Percentiles rank a stretch among this genome's conserved stretches.
phyloP scores from a whole-genome alignment of 495 filamentous ascomycete species.

The Xylaria nigripes region DNA sequence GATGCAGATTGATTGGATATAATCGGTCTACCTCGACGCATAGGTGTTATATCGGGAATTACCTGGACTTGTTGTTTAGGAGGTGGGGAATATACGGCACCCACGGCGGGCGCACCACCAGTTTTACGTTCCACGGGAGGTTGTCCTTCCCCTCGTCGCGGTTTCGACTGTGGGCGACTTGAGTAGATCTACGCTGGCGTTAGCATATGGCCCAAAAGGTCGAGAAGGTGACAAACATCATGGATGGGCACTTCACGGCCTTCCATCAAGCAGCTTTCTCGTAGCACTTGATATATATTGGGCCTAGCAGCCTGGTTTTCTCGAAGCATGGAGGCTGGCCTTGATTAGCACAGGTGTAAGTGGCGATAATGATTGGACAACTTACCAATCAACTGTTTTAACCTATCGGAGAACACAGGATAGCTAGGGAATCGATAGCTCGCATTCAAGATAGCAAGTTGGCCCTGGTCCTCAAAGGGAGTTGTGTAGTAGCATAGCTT shows the following conservation, averaged over 20 bases:
- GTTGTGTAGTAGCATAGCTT: conserved; percentile 99
- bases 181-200: conserved; percentile 65
- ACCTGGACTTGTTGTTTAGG: conserved; percentile 57
- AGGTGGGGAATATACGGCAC: conserved; percentile 63
- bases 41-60: conserved; percentile 87
- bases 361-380: conserved; percentile 2
- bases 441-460: conserved; percentile 96
- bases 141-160: conserved; percentile 17
- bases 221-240: conserved; percentile 55
- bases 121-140: conserved; percentile 22
- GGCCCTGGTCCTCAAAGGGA: conserved; percentile 93
- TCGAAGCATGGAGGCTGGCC: conserved; percentile 75
- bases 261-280: conserved; percentile 81
- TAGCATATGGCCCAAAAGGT: conserved; percentile 1
- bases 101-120: conserved; percentile 48
- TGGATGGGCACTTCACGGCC: conserved; percentile 81
- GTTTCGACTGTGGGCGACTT: conserved; percentile 44
- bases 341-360: conserved; percentile 26
- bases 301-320: conserved; percentile 76
- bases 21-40: conserved; percentile 80
- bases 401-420: conserved; percentile 77
- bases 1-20: conserved; percentile 36
- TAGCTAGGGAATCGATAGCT: conserved; percentile 87
- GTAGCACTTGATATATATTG: conserved; percentile 87
- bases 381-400: conserved; percentile 89